Conservation (phyloP, 768 basidiomycete species). For the Phaeotremella fagi region DNA sequence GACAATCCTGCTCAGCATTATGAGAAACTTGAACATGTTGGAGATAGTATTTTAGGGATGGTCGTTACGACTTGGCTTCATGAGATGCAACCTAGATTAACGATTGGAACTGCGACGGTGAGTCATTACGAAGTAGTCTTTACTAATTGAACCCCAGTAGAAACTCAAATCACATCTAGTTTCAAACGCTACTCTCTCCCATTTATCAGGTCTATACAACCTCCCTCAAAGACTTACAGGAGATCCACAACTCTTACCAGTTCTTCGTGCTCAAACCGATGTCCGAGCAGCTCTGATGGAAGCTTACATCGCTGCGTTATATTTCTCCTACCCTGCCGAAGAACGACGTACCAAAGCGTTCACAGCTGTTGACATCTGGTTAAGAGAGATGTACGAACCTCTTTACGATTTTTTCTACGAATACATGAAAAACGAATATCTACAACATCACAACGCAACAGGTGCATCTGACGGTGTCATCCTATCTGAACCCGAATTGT, state of each 20-base stretch:
- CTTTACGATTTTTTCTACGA: slow-evolving; percentile 39
- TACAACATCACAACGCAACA: slow-evolving; percentile 27
- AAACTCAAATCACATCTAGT: slow-evolving; percentile 45
- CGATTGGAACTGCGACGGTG: slow-evolving; percentile 40
- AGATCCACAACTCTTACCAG: slow-evolving; percentile 19
- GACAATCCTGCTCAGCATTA: slow-evolving; percentile 34
- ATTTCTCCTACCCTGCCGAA: slow-evolving; percentile 32
- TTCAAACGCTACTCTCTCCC: slow-evolving; percentile 41
- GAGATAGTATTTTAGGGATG: slow-evolving; percentile 41
- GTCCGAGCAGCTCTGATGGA: slow-evolving; percentile 41
- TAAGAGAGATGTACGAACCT: slow-evolving; percentile 44
- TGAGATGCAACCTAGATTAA: slow-evolving; percentile 34
- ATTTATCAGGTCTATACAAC: slow-evolving; percentile 40
- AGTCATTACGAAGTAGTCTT: no score
- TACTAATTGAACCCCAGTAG: slow-evolving; percentile 14
- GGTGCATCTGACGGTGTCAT: slow-evolving; percentile 17
- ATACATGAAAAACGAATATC: slow-evolving; percentile 37
- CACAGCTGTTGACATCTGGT: slow-evolving; percentile 30
- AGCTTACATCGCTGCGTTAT: slow-evolving; percentile 42
- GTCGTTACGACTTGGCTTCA: slow-evolving; percentile 44
- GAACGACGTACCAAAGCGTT: slow-evolving; percentile 17
- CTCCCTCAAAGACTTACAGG: slow-evolving; percentile 33
- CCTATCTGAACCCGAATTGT: slow-evolving; percentile 25
- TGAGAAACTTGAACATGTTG: slow-evolving; percentile 46
- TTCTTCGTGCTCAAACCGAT: slow-evolving; percentile 28